phyloP scores from a whole-genome alignment of 495 filamentous ascomycete genomes.

The Podospora pseudocomata region DNA sequence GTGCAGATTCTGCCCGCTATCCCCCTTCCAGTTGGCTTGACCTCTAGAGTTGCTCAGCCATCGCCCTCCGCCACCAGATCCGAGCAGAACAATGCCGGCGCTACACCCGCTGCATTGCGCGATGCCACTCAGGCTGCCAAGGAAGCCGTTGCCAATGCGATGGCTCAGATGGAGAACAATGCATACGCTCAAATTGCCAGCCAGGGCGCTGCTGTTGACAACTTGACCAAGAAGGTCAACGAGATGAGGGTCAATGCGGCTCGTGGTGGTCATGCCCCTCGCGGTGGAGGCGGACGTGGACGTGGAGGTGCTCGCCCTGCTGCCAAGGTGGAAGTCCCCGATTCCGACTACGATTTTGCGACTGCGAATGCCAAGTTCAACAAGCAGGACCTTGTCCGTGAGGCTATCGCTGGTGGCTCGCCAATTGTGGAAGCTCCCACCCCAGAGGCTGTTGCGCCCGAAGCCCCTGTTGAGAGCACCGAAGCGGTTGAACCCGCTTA shows the following conservation, averaged over 20 bases:
- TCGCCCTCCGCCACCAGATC: constrained; percentile 34
- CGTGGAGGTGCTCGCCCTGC: constrained; percentile 47
- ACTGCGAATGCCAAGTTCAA: constrained; percentile 95
- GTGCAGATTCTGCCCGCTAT: constrained; percentile 47
- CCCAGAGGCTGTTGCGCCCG: constrained; percentile 30
- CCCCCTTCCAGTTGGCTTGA: constrained; percentile 70
- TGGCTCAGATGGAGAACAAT: constrained; percentile 66
- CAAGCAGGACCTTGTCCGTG: constrained; percentile 91
- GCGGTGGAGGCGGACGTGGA: constrained; percentile 53
- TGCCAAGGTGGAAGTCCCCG: constrained; percentile 80
- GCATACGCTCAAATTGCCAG: constrained; percentile 41
- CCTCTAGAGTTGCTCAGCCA: constrained; percentile 39
- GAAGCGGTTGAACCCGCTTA: constrained; percentile 54
- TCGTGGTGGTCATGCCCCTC: constrained; percentile 38
- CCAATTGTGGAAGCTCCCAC: constrained; percentile 57
- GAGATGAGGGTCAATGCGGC: constrained; percentile 73
- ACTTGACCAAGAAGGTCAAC: constrained; percentile 77
- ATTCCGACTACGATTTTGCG: constrained; percentile 89
- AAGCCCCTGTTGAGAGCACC: constrained; percentile 35
- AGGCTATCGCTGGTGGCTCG: constrained; percentile 78
- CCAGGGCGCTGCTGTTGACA: constrained; percentile 59
- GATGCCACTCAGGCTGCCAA: constrained; percentile 81
- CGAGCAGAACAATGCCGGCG: constrained; percentile 33
- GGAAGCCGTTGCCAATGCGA: constrained; percentile 82
- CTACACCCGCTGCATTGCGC: constrained; percentile 39